Evolutionary conservation across 2,329 filamentous ascomycete genomes (phyloP).

Genomic region (Neonectria punicea): DNA sequence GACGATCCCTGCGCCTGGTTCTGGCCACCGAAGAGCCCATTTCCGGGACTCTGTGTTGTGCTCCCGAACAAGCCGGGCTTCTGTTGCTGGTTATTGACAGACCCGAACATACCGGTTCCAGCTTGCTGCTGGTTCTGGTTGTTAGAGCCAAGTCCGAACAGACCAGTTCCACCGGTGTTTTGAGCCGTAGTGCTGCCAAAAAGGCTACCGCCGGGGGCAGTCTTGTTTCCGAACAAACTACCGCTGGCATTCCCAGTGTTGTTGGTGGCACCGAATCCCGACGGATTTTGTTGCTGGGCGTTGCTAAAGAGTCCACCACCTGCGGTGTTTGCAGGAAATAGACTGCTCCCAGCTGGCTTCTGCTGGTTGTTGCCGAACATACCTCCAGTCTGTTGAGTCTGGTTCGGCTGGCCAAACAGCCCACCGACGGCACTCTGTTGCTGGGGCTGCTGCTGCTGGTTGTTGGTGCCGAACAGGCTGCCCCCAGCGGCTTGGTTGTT

Average conservation of each 20-base stretch:
- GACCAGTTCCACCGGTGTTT: conserved; percentile 53
- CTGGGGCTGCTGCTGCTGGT: conserved; percentile 46
- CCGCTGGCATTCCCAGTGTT: conserved; percentile 47
- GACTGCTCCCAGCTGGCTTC: conserved; percentile 49
- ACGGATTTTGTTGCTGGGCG: conserved; percentile 51
- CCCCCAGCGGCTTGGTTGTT: conserved; percentile 50
- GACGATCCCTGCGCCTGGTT: conserved; percentile 55
- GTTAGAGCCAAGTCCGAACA: conserved; percentile 55
- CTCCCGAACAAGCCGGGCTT: conserved; percentile 64
- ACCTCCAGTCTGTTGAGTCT: conserved; percentile 49
- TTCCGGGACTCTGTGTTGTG: conserved; percentile 55
- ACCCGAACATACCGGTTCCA: conserved; percentile 63
- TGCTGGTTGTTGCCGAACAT: conserved; percentile 59
- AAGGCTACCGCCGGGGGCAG: conserved; percentile 53
- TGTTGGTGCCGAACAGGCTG: conserved; percentile 56
- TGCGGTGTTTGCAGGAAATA: conserved; percentile 36
- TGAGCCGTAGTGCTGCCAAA: conserved; percentile 52
- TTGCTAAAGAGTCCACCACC: conserved; percentile 57
- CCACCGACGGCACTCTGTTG: conserved; percentile 26
- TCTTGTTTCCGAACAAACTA: conserved; percentile 34
- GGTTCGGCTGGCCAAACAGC: conserved; percentile 51
- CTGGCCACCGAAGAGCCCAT: conserved; percentile 65
- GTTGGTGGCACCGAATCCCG: conserved; percentile 47
- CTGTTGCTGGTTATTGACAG: conserved; percentile 50
- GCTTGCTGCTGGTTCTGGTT: conserved; percentile 52